Conservation (phyloP, 148 eudicot genomes). For the Simmondsia chinensis region DNA sequence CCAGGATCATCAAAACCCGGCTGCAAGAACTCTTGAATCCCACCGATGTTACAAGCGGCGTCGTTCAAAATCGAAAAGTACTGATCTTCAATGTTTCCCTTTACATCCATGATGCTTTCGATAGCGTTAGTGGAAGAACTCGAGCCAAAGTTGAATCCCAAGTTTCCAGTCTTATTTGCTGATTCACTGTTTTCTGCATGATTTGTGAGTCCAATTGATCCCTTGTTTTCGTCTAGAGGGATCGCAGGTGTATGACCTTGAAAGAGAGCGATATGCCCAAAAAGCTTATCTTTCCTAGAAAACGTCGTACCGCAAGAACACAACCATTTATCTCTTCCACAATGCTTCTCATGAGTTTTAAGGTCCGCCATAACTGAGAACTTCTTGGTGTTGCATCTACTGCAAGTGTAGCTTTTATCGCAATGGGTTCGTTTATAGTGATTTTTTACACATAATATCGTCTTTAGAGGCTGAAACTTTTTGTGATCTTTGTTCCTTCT, state of each 20-base stretch:
- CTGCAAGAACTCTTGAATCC: conserved; percentile 61
- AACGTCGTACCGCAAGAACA: conserved; percentile 98
- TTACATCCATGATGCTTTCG: conserved; percentile 27
- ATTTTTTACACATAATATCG: conserved; percentile 87
- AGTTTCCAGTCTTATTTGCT: conserved; percentile 17
- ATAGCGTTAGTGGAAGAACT: conserved; percentile 12
- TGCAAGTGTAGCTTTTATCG: conserved; percentile 85
- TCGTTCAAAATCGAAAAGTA: conserved; percentile 64
- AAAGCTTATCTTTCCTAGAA: conserved; percentile 94
- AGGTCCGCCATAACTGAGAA: conserved; percentile 95
- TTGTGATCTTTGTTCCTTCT: conserved; percentile 91
- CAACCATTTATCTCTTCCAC: conserved; percentile 94
- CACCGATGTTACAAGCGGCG: conserved; percentile 38
- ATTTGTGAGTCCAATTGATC: conserved; percentile 23
- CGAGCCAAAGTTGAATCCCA: conserved; percentile 31
- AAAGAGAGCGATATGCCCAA: conserved; percentile 91
- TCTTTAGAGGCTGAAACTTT: conserved; percentile 85
- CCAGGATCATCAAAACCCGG: conserved; percentile 63
- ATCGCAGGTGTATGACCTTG: conserved; percentile 95
- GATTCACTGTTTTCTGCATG: conserved; percentile 32
- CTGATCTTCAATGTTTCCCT: conserved; percentile 41
- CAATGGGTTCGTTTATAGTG: conserved; percentile 96
- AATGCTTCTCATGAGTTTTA: conserved; percentile 94
- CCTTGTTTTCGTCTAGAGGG: conserved; percentile 63
- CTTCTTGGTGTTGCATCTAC: conserved; percentile 80